Evolutionary conservation across 2,329 filamentous ascomycete genomes (phyloP).

Genomic region (Fusarium sp.): DNA sequence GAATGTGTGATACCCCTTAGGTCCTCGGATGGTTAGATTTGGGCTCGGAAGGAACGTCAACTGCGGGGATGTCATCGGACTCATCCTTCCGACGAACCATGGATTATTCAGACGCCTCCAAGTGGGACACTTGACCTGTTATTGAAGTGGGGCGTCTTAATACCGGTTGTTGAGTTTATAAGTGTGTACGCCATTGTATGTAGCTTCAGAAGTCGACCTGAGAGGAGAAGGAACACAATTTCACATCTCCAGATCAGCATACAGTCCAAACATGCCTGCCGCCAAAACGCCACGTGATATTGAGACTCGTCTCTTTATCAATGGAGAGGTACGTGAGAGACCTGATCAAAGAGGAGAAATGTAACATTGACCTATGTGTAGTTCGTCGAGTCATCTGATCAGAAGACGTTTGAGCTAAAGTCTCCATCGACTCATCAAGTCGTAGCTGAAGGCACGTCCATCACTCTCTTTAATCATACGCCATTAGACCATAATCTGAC

Average conservation of each 20-base stretch:
- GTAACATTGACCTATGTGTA: fast-evolving
- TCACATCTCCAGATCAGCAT: neutral
- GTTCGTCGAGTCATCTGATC: neutral
- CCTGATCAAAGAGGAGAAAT: fast-evolving
- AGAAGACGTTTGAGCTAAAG: neutral
- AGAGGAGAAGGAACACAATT: neutral
- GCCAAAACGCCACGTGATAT: neutral
- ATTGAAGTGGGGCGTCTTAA: neutral
- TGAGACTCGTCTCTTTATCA: neutral
- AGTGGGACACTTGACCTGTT: neutral
- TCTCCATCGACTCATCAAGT: neutral
- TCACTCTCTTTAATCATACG: fast-evolving
- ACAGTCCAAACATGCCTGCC: neutral
- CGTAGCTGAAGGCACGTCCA: neutral
- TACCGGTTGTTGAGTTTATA: neutral
- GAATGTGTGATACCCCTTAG: no score
- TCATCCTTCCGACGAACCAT: neutral
- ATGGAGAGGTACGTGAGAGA: neutral
- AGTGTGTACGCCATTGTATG: neutral
- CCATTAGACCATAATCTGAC: neutral
- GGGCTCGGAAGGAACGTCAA: neutral
- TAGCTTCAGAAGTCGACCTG: neutral
- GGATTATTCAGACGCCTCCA: neutral
- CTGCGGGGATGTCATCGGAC: neutral
- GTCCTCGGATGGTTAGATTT: neutral